Base-by-base conservation (phyloP, 306 rosid genomes). In the Calophaca sinica region DNA sequence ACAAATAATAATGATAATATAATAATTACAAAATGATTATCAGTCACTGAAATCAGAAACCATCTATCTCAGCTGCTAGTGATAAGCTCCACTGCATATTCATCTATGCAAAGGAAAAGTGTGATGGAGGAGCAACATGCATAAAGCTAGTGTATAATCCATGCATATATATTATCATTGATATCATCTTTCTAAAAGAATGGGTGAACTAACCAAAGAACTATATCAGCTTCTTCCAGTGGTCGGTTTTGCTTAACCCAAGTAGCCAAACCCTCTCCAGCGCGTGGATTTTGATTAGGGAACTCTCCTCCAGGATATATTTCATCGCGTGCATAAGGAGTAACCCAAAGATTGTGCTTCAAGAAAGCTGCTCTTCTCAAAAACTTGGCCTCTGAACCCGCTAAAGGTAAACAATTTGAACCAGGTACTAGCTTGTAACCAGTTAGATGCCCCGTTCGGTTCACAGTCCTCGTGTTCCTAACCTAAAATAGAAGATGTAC, bases 331-430 rank as follows among this genome's bases (percentile, higher is more conserved):
- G 91, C 87, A 62, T 80, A 88, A 9, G 93, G 61, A 44, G 93
- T 91, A 62, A 91, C 93, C 96, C 93, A 91, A 79, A 91, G 96
- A 61, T 88, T 91, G 83, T 88, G 93, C 84, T 91, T 91, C 84
- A 91, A 77, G 81, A 91, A 91, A 74, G 93, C 87, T 39, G 96
- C 93, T 86, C 96, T 85, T 72, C 96, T 82, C 35, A 88, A 68
- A 77, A 91, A 88, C 84, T 91, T 91, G 70, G 93, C 96, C 84
- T 91, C 96, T 54, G 92, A 80, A 45, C 96, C 90, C 62, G 96
- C 96, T 66, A 91, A 77, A 44, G 93, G 96, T 70, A 91, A 75
- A 71, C 96, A 91, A 69, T 91, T 91, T 70, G 96, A 85, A 72
- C 93, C 96, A 57, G 96, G 96, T 33, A 91, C 93, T 58, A 91